phyloP scores from a whole-genome alignment of 495 filamentous ascomycete genomes.

The Penicillium diatomitis region DNA sequence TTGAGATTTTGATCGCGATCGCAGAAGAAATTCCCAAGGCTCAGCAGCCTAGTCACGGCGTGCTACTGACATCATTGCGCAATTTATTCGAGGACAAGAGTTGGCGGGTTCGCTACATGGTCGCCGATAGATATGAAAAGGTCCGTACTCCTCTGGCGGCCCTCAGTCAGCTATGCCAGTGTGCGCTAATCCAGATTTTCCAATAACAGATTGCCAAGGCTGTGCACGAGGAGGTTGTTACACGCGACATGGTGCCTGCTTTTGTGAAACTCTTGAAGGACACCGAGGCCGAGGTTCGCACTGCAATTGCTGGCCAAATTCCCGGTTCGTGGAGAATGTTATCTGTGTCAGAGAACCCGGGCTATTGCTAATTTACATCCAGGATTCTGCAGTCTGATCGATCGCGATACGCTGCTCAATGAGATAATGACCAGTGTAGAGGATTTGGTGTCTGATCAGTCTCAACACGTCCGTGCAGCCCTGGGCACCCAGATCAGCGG shows the following conservation, averaged over 20 bases:
- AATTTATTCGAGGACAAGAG: constrained; percentile 97
- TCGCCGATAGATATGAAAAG: constrained; percentile 97
- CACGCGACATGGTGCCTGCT: constrained; percentile 85
- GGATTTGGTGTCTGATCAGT: constrained; percentile 89
- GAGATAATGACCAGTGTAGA: constrained; percentile 97
- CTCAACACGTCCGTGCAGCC: constrained; percentile 92
- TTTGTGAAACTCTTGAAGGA: constrained; percentile 98
- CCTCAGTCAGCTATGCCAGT: constrained; percentile 1
- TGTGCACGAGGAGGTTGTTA: constrained; percentile 93
- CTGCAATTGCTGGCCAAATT: constrained; percentile 94
- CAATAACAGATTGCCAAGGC: constrained; percentile 79
- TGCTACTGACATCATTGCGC: constrained; percentile 79
- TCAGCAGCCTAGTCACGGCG: constrained; percentile 91
- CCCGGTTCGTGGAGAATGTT: constrained; percentile 49
- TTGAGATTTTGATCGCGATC: constrained; percentile 92
- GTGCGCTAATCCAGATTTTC: constrained; percentile 8
- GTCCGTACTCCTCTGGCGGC: constrained; percentile 28
- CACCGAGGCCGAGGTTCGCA: constrained; percentile 93
- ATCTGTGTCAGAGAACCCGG: background rate
- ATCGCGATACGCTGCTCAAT: constrained; percentile 78
- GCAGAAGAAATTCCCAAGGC: constrained; percentile 97
- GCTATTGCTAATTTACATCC: background rate
- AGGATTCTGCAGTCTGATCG: constrained; percentile 89
- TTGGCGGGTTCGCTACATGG: constrained; percentile 98
- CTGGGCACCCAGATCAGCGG: constrained; percentile 96